Evolutionary conservation across 2,329 filamentous ascomycete species (phyloP).

Genomic region (Aspergillus sp.): DNA sequence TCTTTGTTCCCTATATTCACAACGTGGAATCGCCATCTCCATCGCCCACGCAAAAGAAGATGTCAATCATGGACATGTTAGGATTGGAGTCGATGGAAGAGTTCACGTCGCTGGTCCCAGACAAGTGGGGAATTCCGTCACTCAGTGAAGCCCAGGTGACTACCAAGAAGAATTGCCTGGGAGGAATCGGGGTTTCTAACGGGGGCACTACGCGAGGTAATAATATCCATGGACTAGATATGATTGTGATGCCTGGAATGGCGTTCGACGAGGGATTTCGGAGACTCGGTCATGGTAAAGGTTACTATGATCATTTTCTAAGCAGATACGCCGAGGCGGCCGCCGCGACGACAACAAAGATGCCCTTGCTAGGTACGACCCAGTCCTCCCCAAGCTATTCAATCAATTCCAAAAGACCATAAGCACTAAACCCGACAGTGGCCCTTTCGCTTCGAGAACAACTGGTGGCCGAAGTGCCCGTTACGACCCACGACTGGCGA

Average conservation of each 20-base stretch:
- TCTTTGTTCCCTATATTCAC: slow-evolving; percentile 90
- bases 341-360: slow-evolving; percentile 35
- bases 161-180: slow-evolving; percentile 69
- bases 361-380: slow-evolving; percentile 59
- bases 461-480: slow-evolving; percentile 70
- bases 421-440: slow-evolving; percentile 47
- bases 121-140: slow-evolving; percentile 95
- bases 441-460: slow-evolving; percentile 86
- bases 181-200: slow-evolving; percentile 50
- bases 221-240: slow-evolving; percentile 59
- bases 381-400: slow-evolving; percentile 35
- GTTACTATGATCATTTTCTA: slow-evolving; percentile 95
- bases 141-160: slow-evolving; percentile 64
- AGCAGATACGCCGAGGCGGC: slow-evolving; percentile 62
- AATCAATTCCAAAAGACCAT: slow-evolving; percentile 7
- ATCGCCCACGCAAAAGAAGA: slow-evolving; percentile 43
- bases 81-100: slow-evolving; percentile 70
- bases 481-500: slow-evolving; percentile 71
- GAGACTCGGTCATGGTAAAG: slow-evolving; percentile 88
- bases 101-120: slow-evolving; percentile 71
- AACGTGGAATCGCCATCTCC: slow-evolving; percentile 44
- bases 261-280: slow-evolving; percentile 77
- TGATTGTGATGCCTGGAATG: slow-evolving; percentile 89
- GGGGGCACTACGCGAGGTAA: slow-evolving; percentile 16
- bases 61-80: slow-evolving; percentile 93